Percentiles rank a stretch among this genome's conserved stretches.
Conservation (phyloP, 768 basidiomycete genomes). For the Panus rudis region DNA sequence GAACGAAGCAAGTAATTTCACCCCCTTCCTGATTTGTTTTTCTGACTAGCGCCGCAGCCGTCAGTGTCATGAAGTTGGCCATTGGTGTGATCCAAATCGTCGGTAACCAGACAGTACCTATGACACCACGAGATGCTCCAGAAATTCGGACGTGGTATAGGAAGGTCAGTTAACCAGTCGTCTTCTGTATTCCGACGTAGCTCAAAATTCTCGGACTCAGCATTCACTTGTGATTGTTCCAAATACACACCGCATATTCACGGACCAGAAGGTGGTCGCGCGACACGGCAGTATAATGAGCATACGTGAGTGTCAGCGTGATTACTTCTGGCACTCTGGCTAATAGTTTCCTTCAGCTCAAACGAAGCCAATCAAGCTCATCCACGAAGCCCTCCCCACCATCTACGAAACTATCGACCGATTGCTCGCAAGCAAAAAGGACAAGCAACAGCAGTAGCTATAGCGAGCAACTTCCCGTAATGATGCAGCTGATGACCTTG, state of each 20-base stretch:
- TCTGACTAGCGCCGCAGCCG: constrained; percentile 25
- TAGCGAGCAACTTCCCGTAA: too few species aligned
- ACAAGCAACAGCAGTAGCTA: too few species aligned
- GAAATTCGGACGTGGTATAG: constrained; percentile 68
- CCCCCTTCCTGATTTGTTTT: background rate
- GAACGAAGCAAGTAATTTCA: constrained; percentile 47
- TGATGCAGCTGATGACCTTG: too few species aligned
- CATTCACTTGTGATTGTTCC: constrained; percentile 70
- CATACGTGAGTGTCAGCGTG: background rate
- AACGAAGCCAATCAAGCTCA: constrained; percentile 6
- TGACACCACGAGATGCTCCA: constrained; percentile 46
- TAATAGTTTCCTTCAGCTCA: background rate
- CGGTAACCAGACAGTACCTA: constrained; percentile 51
- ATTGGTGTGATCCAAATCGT: constrained; percentile 75
- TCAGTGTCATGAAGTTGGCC: constrained; percentile 54
- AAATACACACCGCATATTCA: constrained; percentile 37
- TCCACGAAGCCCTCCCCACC: constrained; percentile 3
- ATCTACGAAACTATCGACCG: too few species aligned
- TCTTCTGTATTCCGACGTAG: background rate
- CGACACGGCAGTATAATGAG: background rate
- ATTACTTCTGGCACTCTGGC: background rate
- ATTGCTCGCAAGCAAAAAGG: too few species aligned
- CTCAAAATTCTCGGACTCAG: constrained; percentile 36
- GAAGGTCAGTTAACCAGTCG: constrained; percentile 36
- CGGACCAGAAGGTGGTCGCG: background rate